phyloP scores from a whole-genome alignment of 106 monocot species.

The Dioscorea zingiberensis region DNA sequence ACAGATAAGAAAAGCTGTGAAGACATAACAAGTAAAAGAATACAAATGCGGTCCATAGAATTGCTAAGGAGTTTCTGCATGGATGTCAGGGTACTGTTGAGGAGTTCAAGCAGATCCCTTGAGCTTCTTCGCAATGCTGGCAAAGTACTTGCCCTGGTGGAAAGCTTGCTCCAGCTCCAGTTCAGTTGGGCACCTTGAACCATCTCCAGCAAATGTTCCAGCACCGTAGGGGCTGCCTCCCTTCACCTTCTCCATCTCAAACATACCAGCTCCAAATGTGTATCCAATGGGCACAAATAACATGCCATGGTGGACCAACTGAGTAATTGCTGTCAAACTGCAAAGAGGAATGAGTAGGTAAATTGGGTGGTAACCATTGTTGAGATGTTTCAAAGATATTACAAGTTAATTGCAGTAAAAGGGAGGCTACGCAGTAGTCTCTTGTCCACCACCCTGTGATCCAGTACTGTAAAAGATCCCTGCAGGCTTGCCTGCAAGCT shows the following conservation, averaged over 20 bases:
- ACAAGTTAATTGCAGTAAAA: background rate
- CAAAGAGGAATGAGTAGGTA: background rate
- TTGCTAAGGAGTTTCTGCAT: too few species aligned
- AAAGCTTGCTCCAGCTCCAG: conserved; percentile 62
- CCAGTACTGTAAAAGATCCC: conserved; percentile 70
- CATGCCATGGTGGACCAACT: conserved; percentile 67
- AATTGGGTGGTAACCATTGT: too few species aligned
- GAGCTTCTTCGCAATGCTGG: conserved; percentile 57
- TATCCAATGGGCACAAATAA: conserved; percentile 69
- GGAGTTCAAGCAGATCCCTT: conserved; percentile 27
- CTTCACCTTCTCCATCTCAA: conserved; percentile 57
- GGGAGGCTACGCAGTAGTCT: conserved; percentile 60
- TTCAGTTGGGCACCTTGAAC: conserved; percentile 44
- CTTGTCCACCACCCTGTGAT: conserved; percentile 69
- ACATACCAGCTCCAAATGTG: conserved; percentile 73
- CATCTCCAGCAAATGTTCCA: conserved; percentile 67
- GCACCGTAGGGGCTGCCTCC: conserved; percentile 77
- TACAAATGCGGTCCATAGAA: too few species aligned
- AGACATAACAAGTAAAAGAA: too few species aligned
- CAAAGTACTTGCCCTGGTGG: conserved; percentile 73
- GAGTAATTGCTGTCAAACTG: conserved; percentile 69
- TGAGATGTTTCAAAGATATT: background rate
- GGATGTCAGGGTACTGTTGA: too few species aligned
- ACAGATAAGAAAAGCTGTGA: too few species aligned
- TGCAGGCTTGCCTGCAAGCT: conserved; percentile 69